Evolutionary conservation across 2,329 filamentous ascomycete genomes (phyloP), one percentile per base, ranked within the genome.

Genomic region (Phyllosticta citrichinensis): DNA sequence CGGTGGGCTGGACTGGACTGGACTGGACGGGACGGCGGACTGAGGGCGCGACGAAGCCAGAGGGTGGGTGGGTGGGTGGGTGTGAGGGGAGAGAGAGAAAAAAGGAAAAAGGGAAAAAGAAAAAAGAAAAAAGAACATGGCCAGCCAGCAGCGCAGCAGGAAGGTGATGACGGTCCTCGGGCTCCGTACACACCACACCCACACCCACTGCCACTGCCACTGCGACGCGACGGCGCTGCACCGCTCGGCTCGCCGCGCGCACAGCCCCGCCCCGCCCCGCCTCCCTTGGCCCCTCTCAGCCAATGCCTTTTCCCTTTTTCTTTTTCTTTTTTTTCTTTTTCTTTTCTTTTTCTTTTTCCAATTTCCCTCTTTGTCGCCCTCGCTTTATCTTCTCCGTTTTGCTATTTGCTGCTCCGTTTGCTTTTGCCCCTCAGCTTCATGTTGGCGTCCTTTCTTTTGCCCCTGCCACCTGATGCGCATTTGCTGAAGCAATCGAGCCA

Each of bases 41-140:
- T 27, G 53, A 47, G 27, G 51, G 51, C 35, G 40, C 40, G 14
- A 17, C 47, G 6, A 19, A 20, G 51, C 10, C 51, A 20, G 14
- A 22, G 51, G 3, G 3, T 3, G 10, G 51, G 9, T 3, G 51
- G 20, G 47, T 30, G 56, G 17, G 50, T 35, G 25, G 10, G 56
- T 4, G 5, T 14, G 22, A 55, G 20, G 11, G 2, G 50, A 52
- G 52, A 58, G 52, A 58, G 50, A 35, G 52, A 53, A 53, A 53
- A 58, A 58, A 40, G 22, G 50, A 47, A 50, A 47, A 52, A 58
- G 35, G 47, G 40, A 58, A 58, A 22, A 33, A 40, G 19, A 53
- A 53, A 58, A 58, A 30, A 40, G 22, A 52, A 27, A 17, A n/a
- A 19, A n/a, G 8, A 47, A 47, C 40, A 19, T 47, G 12, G 14